Evolutionary conservation across 106 monocot species (phyloP).

Genomic region (Dioscorea alata): DNA sequence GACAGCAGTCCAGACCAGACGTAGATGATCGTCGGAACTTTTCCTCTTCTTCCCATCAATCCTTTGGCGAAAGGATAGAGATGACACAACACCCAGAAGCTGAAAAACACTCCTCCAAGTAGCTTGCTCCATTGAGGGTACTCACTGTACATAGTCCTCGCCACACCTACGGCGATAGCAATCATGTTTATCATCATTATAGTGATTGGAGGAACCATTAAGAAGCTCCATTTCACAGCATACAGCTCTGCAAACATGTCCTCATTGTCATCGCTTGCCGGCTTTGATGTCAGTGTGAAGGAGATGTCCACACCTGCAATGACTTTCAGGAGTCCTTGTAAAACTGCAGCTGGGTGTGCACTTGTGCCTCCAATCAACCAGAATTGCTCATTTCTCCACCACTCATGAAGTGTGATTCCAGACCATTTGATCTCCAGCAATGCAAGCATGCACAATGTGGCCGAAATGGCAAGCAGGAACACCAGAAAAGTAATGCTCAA

Average conservation of each 20-base stretch:
- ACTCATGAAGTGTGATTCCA: conserved; percentile 87
- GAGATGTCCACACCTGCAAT: conserved; percentile 91
- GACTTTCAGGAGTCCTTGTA: conserved; percentile 89
- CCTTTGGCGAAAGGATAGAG: conserved; percentile 93
- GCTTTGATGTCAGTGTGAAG: conserved; percentile 87
- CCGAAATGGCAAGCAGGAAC: conserved; percentile 66
- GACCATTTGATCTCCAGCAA: conserved; percentile 91
- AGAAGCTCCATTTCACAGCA: conserved; percentile 76
- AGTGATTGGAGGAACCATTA: conserved; percentile 93
- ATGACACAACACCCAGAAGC: conserved; percentile 96
- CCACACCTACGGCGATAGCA: conserved; percentile 63
- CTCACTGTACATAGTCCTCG: conserved; percentile 78
- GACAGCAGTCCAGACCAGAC: conserved; percentile 90
- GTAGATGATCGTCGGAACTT: conserved; percentile 83
- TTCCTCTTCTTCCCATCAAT: conserved; percentile 85
- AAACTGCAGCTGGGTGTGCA: conserved; percentile 86
- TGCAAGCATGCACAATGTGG: conserved; percentile 79
- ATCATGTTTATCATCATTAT: conserved; percentile 97
- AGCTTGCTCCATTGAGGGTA: conserved; percentile 90
- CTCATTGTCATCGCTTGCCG: conserved; percentile 43
- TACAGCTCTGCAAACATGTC: conserved; percentile 72
- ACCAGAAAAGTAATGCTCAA: conserved; percentile 54
- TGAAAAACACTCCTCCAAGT: conserved; percentile 87
- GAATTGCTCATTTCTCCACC: conserved; percentile 99
- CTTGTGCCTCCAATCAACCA: conserved; percentile 96